Base-by-base conservation (phyloP, 805 yeast genomes). In the Myxozyma vanderwaltii region DNA sequence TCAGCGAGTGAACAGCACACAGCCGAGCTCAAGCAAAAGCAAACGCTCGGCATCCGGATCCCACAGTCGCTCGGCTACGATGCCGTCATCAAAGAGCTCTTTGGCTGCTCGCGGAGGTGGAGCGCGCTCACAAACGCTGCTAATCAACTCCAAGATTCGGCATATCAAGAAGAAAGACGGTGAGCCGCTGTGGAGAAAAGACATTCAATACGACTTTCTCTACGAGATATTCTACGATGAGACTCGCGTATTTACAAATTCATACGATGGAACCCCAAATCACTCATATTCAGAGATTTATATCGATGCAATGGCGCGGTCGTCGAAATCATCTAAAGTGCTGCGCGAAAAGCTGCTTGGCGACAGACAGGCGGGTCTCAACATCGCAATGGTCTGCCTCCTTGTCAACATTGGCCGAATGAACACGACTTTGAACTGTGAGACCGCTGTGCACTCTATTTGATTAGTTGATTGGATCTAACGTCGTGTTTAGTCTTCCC, bases 351-450 rank as follows among this genome's bases (percentile, higher is more conserved):
- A 95, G 61, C 75, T 92, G 38, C 71, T 86, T 47, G 89, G 86
- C 62, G 80, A 79, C 61, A 81, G 82, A 43, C 79, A 81, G 73
- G 88, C 89, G 0, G 77, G 75, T 10, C 76, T 83, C 40, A 83
- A 89, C 17, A 88, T 89, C 21, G 86, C 89, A 55, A 83, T 89
- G 79, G 86, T 90, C 36, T 90, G 96, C 64, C 74, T 92, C 39
- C 77, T 92, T 61, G 97, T 92, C 17, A 92, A 92, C 70, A 84
- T 91, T 55, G 98, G 98, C 8, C 79, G 97, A 63, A 84, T 92
- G 84, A 92, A 92, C 76, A 92, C 99, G 1, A 92, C 98, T 1
- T 86, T 92, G 53, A 92, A 92, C 74, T 76, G 67, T 63, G 33
- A 33, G 62, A 5, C 48, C 38, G 39, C 13, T 51, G 2, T 31